Evolutionary conservation across 305 asterid species (phyloP), one percentile per base, ranked within the genome.

Genomic region (Withania somnifera): DNA sequence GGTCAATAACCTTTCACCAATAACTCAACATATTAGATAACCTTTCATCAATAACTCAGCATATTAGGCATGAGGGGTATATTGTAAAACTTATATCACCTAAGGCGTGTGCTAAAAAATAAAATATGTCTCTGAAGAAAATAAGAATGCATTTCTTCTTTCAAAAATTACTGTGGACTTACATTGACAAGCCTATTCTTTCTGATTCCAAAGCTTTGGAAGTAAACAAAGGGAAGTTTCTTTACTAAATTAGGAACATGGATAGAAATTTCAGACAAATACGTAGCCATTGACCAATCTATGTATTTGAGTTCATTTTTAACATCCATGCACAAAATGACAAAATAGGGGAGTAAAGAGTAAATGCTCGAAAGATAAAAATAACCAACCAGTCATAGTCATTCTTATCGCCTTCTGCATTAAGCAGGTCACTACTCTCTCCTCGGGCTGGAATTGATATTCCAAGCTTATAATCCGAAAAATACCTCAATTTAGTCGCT

Each of bases 361-460:
- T 24, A 71, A 42, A 47, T 73, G 75, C 38, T 17, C 47, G 71
- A 84, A 81, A 78, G 84, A 69, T 42, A 84, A 36, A 45, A 52
- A 56, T 32, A 78, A 86, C 94, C 84, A 75, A 94, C 99, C 99
- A 95, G 84, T 96, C 98, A 82, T 96, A 94, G 84, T 96, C 99
- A 83, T 92, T 94, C 89, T 94, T 96, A 81, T 96, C 98, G 75
- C 95, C 97, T 71, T 91, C 98, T 30, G 88, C 95, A 83, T 90
- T 92, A 82, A 96, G 99, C 75, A 97, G 90, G 82, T 95, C 95
- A 77, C 96, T 93, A 85, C 94, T 90, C 90, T 95, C 95, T 77
- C 98, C 98, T 24, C 97, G 93, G 84, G 94, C 88, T 89, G 97
- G 97, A 88, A 90, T 76, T 73, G 97, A 90, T 83, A 96, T 85